Percentiles rank a stretch among this genome's conserved stretches.
phyloP scores from a whole-genome alignment of 768 basidiomycete species.

The Boletus rubropictus region DNA sequence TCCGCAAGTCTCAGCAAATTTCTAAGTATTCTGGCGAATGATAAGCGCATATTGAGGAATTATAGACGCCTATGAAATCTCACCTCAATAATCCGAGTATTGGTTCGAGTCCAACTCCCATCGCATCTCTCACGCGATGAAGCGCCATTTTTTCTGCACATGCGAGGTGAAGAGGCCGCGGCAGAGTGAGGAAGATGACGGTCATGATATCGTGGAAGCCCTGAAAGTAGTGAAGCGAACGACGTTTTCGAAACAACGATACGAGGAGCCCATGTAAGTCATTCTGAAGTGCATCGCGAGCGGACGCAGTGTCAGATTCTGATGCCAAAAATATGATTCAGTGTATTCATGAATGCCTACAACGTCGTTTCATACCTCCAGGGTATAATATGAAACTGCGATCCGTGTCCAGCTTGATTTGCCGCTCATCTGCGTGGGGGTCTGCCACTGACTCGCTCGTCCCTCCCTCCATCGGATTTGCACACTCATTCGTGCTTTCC shows the following conservation, averaged over 20 bases:
- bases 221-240: conserved; percentile 78
- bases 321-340: conserved; percentile 8
- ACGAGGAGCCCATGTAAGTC: conserved; percentile 71
- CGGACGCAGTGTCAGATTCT: conserved; percentile 14
- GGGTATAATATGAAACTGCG: conserved; percentile 93
- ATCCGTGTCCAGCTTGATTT: conserved; percentile 85
- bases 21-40: conserved; percentile 53
- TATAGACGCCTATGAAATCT: neutral
- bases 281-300: conserved; percentile 52
- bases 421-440: conserved; percentile 73
- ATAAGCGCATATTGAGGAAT: neutral
- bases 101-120: conserved; percentile 81
- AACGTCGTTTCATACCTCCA: conserved; percentile 49
- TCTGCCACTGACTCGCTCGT: neutral
- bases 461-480: neutral
- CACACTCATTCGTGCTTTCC: conserved; percentile 7
- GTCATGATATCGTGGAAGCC: conserved; percentile 93
- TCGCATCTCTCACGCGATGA: conserved; percentile 67
- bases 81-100: conserved; percentile 75
- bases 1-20: conserved; percentile 70
- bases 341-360: conserved; percentile 6
- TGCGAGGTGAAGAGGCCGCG: conserved; percentile 47
- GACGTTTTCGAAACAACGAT: conserved; percentile 64
- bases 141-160: conserved; percentile 41
- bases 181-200: conserved; percentile 73